Base-by-base conservation (phyloP, 2,329 filamentous ascomycete genomes). In the Basipetospora sp. region DNA sequence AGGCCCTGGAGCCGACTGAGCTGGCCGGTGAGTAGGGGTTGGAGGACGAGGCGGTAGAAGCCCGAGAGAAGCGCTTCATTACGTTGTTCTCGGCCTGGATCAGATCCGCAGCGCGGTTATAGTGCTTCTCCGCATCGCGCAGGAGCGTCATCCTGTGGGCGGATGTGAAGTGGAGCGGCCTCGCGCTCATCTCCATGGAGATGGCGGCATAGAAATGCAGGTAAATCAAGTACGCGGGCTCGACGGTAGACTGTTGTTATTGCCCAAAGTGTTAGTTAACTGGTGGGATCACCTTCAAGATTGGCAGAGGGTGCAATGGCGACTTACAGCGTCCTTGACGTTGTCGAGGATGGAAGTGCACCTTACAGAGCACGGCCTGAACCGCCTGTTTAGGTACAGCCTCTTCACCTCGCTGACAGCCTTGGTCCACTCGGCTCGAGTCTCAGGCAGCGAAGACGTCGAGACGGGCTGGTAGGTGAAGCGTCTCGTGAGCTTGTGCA, bases 151-250 rank as follows among this genome's bases (percentile, higher is more conserved):
- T 54, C 31, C 69, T 65, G 43, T 65, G 59, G 3, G 60, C 51
- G 0, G 66, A 66, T 2, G 58, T 59, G 9, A 59, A 53, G 13
- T 61, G 60, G 6, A 72, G 54, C 26, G 62, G 57, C 19, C 63
- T 60, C 1, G 69, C 69, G 45, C 69, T 69, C 57, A 67, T 65
- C 47, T 75, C 71, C 30, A 71, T 60, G 11, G 71, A 67, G n/a
- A 61, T 65, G 15, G 71, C 71, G n/a, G 70, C 71, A 43, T 74
- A 76, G 50, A 75, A 74, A 49, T 72, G 64, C 5, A 76, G 59
- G 42, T 72, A 74, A 44, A 75, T 67, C 25, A 73, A 56, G 47
- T 74, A 67, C 5, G 67, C 56, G 2, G 69, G 65, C 47, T 73
- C 66, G 15, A 67, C 55, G 18, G 57, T 49, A 10, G 57, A 56